Percentiles rank a stretch among this genome's conserved stretches.
Evolutionary conservation across 1,284 basidiomycete genomes (phyloP).

Genomic region (Cutaneotrichosporon cyanovorans): DNA sequence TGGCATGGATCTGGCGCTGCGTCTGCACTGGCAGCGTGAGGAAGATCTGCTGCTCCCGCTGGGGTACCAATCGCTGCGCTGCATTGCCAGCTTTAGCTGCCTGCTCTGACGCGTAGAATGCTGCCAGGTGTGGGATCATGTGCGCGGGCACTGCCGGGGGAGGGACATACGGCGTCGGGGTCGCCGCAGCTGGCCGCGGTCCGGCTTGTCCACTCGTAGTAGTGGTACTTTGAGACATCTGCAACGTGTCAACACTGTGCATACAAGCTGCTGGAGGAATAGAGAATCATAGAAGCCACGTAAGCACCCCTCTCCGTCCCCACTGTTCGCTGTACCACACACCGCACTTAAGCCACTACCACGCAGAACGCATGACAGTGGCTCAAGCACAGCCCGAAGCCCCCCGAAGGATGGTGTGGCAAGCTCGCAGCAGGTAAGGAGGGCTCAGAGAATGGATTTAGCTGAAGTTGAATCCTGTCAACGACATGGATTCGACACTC

Average conservation of each 20-base stretch:
- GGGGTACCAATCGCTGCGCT: not conserved
- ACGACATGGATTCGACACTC: conserved; percentile 7
- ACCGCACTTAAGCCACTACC: conserved; percentile 18
- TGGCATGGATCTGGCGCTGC: conserved; percentile 13
- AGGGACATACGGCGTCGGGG: not conserved
- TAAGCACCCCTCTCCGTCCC: conserved; percentile 33
- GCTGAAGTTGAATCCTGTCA: conserved; percentile 46
- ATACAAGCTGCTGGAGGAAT: not conserved
- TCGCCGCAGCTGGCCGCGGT: not conserved
- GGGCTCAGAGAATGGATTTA: conserved; percentile 47
- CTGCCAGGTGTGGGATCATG: conserved; percentile 2
- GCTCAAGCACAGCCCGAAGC: conserved; percentile 21
- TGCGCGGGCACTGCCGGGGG: conserved; percentile 1
- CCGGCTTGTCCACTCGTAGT: not conserved
- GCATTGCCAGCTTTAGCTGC: not conserved
- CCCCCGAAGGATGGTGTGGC: conserved; percentile 22
- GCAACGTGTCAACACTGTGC: conserved; percentile 9
- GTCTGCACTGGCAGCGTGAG: conserved; percentile 12
- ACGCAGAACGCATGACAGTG: conserved; percentile 27
- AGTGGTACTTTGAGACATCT: conserved; percentile 23
- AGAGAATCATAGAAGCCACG: conserved; percentile 42
- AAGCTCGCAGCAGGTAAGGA: conserved; percentile 13
- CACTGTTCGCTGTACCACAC: conserved; percentile 21
- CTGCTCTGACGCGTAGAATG: conserved; percentile 7
- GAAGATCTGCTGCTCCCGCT: conserved; percentile 13